A percentile compares a stretch with the other conserved stretches of the same genome.
phyloP scores from a whole-genome alignment of 768 basidiomycete species.

The Pulveroboletus sp. region DNA sequence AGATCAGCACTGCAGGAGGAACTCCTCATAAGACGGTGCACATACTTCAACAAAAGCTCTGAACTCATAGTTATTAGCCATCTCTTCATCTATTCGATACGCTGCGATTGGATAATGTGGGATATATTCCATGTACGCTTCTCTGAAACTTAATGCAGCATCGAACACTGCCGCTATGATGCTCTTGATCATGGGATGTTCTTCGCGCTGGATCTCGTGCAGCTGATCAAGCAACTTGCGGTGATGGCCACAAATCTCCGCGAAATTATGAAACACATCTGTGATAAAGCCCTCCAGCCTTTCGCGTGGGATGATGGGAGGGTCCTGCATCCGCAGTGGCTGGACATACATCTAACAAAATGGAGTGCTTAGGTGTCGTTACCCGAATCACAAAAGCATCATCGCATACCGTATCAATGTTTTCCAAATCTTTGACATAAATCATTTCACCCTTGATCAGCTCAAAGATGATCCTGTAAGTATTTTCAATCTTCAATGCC shows the following conservation, averaged over 20 bases:
- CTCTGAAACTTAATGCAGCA: slow-evolving; percentile 88
- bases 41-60: slow-evolving; percentile 76
- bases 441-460: slow-evolving; percentile 94
- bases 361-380: slow-evolving; percentile 1
- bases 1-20: slow-evolving; percentile 1
- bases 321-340: slow-evolving; percentile 65
- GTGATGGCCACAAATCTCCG: slow-evolving; percentile 71
- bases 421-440: slow-evolving; percentile 88
- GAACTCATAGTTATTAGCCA: slow-evolving; percentile 76
- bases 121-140: slow-evolving; percentile 89
- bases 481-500: neutral
- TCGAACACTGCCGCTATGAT: slow-evolving; percentile 84
- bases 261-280: slow-evolving; percentile 88
- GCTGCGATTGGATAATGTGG: slow-evolving; percentile 92
- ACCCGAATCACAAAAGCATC: slow-evolving; percentile 14
- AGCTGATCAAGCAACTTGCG: slow-evolving; percentile 72
- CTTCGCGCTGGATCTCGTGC: slow-evolving; percentile 82
- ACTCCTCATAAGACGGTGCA: neutral
- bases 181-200: slow-evolving; percentile 73
- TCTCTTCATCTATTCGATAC: slow-evolving; percentile 83
- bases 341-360: slow-evolving; percentile 68
- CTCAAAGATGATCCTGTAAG: slow-evolving; percentile 80
- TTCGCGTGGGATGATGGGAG: slow-evolving; percentile 72
- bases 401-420: slow-evolving; percentile 60
- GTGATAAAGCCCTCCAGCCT: slow-evolving; percentile 70